Conservation (phyloP, 176 grass and related monocot species). For the Hordeum marinum region DNA sequence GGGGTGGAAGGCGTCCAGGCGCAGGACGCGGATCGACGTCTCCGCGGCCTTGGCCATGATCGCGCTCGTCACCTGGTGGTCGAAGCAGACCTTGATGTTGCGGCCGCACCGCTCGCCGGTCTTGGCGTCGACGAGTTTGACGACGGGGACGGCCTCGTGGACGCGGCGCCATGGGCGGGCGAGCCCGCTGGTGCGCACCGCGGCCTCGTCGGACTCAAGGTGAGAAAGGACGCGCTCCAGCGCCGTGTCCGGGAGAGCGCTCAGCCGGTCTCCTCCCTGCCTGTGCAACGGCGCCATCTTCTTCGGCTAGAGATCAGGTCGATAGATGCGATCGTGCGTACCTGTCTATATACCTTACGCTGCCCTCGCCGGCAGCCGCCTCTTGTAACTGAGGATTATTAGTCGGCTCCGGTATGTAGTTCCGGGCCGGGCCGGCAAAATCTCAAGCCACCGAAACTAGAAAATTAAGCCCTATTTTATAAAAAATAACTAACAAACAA, state of each 20-base stretch:
- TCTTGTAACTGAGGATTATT: too few species aligned
- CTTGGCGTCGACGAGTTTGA: background rate
- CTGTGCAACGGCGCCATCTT: background rate
- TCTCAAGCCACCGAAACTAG: too few species aligned
- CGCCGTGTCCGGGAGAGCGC: background rate
- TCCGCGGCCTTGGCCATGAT: background rate
- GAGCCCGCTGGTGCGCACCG: background rate
- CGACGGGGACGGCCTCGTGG: background rate
- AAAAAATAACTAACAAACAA: too few species aligned
- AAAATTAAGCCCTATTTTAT: too few species aligned
- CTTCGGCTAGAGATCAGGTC: background rate
- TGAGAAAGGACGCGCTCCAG: background rate
- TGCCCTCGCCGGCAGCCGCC: too few species aligned
- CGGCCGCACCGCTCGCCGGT: background rate
- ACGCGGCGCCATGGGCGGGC: background rate
- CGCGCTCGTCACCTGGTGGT: background rate
- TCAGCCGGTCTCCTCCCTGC: background rate
- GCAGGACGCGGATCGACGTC: background rate
- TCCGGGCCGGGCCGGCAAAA: too few species aligned
- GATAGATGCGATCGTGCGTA: background rate
- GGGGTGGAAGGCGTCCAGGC: background rate
- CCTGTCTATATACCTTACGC: too few species aligned
- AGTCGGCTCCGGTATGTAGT: too few species aligned
- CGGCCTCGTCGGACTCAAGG: background rate
- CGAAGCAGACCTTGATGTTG: background rate